Base-by-base conservation (phyloP, 2,329 filamentous ascomycete genomes). In the Thermomyces lanuginosus region DNA sequence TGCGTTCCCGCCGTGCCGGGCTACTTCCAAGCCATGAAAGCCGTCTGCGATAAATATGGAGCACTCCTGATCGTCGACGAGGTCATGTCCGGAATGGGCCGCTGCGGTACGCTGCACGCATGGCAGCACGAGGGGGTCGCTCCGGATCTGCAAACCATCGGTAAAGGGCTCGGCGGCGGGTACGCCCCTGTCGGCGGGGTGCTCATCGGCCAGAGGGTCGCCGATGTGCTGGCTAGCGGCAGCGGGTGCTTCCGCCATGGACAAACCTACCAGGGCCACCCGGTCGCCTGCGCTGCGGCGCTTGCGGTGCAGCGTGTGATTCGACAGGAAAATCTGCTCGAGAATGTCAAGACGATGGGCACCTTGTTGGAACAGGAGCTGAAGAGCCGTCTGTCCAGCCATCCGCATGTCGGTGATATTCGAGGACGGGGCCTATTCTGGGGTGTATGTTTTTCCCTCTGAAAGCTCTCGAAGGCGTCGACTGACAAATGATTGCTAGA, bases 41-140 rank as follows among this genome's bases (percentile, higher is more conserved):
- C 56, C 2, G 57, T 89, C 1, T 89, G 80, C 45, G 64, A 75
- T 27, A 69, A 67, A 33, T 61, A 86, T 41, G 78, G 75, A 0
- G 70, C 74, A 0, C 63, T 89, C 0, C 58, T 89, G n/a, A 74
- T 86, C 23, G 53, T 86, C 0, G 81, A 89, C 41, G 80, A 86
- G 44, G 63, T 82, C 22, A 80, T 83, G 75, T 65, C 60, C 35
- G 69, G 69, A 2, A 64, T 67, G 54, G 69, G 69, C 5, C 59
- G 69, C 5, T 60, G 55, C n/a, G 69, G 67, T 1, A 63, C 61
- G 1, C 42, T 69, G 2, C 67, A 72, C 36, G 68, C 64, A 5
- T 73, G 66, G 65, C 58, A 72, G 35, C 58, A 69, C 25, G 62
- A 70, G 31, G 59, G 46, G n/a, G 56, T 72, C 2, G 55, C 61